Evolutionary conservation across 306 rosid species (phyloP).

Genomic region (Inga oerstediana): DNA sequence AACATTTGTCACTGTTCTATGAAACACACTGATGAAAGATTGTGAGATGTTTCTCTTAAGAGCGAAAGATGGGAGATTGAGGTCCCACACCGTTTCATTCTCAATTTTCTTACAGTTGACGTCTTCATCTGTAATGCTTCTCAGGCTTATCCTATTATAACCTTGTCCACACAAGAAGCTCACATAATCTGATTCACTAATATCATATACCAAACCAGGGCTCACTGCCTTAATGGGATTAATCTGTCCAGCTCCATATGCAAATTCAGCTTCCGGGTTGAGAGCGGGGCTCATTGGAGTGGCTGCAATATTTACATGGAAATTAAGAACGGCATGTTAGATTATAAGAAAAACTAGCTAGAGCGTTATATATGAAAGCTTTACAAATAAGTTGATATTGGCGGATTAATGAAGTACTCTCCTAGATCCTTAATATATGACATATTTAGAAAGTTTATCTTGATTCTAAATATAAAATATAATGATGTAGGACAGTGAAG

Average conservation of each 20-base stretch:
- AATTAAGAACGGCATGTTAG: too few species aligned
- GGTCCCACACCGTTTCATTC: slow-evolving; percentile 8
- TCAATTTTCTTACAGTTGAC: not conserved
- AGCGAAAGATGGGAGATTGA: slow-evolving; percentile 49
- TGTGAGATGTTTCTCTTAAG: not conserved
- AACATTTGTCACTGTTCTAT: not conserved
- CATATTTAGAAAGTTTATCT: too few species aligned
- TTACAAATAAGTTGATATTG: too few species aligned
- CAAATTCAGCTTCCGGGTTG: slow-evolving; percentile 37
- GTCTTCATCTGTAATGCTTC: not conserved
- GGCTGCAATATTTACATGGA: slow-evolving; percentile 4
- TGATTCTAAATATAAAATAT: too few species aligned
- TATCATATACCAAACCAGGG: slow-evolving; percentile 41
- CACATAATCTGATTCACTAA: slow-evolving; percentile 20
- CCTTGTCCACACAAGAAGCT: slow-evolving; percentile 46
- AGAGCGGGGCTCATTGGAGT: slow-evolving; percentile 17
- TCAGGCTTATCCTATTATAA: slow-evolving; percentile 9
- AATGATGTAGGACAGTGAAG: too few species aligned
- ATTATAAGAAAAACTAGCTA: too few species aligned
- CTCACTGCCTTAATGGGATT: slow-evolving; percentile 31
- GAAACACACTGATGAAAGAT: not conserved
- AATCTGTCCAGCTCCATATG: slow-evolving; percentile 45
- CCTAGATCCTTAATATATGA: too few species aligned
- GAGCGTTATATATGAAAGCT: too few species aligned
- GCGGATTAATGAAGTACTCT: too few species aligned